Conservation (phyloP, 345 rosid species). For the Acer negundo region DNA sequence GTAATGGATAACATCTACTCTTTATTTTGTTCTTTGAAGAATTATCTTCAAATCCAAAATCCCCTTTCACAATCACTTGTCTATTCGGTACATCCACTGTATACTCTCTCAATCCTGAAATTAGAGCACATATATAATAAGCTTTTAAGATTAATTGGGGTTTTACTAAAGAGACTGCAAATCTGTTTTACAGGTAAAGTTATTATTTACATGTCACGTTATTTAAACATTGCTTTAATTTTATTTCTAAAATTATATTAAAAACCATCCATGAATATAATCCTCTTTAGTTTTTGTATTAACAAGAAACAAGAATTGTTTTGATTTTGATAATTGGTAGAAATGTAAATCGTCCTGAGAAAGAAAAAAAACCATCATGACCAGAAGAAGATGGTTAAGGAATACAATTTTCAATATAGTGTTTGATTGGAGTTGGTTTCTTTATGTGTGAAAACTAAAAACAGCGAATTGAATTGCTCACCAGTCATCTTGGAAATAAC, state of each 20-base stretch:
- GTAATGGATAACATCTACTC: slow-evolving; percentile 9
- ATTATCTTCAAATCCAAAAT: slow-evolving; percentile 17
- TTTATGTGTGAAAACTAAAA: not conserved
- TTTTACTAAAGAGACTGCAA: too few species aligned
- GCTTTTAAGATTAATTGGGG: not conserved
- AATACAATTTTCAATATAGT: too few species aligned
- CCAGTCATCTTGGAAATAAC: slow-evolving; percentile 46
- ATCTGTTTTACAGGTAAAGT: too few species aligned
- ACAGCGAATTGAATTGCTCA: slow-evolving; percentile 11
- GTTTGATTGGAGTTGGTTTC: not conserved
- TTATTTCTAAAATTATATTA: too few species aligned
- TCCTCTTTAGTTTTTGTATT: too few species aligned
- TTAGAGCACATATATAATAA: not conserved
- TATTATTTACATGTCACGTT: too few species aligned
- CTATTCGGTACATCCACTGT: slow-evolving; percentile 42
- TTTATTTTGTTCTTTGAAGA: not conserved
- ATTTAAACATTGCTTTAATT: not conserved
- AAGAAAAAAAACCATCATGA: too few species aligned
- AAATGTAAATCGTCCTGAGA: too few species aligned
- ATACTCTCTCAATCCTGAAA: slow-evolving; percentile 48
- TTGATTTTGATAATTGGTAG: not conserved
- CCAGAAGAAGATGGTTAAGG: too few species aligned
- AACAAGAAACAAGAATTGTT: too few species aligned
- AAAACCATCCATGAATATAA: too few species aligned
- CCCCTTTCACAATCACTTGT: slow-evolving; percentile 46